phyloP scores from a whole-genome alignment of 1,284 basidiomycete species.

The Trichosporon coremiiforme region DNA sequence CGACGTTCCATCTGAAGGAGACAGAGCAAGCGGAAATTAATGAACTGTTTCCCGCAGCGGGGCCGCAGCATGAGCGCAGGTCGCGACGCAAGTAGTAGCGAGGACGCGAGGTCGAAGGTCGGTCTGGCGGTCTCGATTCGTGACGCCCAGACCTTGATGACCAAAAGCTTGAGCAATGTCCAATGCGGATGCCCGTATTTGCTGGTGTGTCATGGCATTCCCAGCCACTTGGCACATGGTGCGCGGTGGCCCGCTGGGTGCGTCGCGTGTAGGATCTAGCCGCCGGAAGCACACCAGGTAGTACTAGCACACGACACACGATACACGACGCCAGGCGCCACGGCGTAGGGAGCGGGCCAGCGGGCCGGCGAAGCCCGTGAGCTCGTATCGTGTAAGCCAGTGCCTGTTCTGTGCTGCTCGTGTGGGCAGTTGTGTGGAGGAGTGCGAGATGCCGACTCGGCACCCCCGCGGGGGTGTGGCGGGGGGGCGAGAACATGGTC shows the following conservation, averaged over 20 bases:
- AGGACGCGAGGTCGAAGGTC: too few species aligned
- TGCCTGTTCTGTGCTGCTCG: not conserved
- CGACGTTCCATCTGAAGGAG: not conserved
- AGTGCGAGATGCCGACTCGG: not conserved
- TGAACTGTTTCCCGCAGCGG: not conserved
- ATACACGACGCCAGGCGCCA: conserved; percentile 5
- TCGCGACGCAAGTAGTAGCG: not conserved
- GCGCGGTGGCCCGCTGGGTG: not conserved
- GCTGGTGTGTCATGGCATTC: not conserved
- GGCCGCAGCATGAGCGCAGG: not conserved
- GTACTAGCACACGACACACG: not conserved
- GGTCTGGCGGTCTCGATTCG: conserved; percentile 2
- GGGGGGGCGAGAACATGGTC: not conserved
- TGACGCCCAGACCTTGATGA: not conserved
- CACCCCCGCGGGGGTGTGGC: not conserved
- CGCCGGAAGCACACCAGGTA: not conserved
- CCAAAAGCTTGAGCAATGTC: not conserved
- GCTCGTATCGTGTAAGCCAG: not conserved
- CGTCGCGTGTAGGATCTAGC: not conserved
- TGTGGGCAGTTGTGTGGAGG: not conserved
- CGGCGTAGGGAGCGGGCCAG: too few species aligned
- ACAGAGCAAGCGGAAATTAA: not conserved
- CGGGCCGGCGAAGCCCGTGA: not conserved
- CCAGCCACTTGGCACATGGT: not conserved
- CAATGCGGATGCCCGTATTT: conserved; percentile 1